phyloP scores from a whole-genome alignment of 2,329 filamentous ascomycete genomes.

The Biscogniauxia sp. region DNA sequence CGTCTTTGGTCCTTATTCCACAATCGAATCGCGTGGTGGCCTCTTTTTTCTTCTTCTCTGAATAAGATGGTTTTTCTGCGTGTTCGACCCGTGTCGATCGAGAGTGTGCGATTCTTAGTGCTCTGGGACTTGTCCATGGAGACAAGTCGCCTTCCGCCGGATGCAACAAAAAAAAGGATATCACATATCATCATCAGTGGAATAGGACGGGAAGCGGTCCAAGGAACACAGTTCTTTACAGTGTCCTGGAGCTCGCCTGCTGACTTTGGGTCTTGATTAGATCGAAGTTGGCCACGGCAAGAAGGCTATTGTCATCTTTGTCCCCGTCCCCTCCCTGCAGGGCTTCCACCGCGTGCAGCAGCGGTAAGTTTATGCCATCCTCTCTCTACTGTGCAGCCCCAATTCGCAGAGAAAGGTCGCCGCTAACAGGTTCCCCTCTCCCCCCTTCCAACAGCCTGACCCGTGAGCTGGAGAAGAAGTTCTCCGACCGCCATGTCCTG shows the following conservation, averaged over 20 bases:
- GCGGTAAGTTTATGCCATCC: conserved; percentile 68
- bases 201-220: conserved; percentile 76
- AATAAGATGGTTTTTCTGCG: background rate
- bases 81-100: conserved; percentile 9
- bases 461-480: conserved; percentile 99
- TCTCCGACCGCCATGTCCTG: conserved; percentile 99
- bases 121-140: conserved; percentile 14
- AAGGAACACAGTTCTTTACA: conserved; percentile 48
- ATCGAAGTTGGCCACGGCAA: conserved; percentile 99
- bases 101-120: conserved; percentile 20
- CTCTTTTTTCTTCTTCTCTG: background rate
- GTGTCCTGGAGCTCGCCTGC: conserved; percentile 72
- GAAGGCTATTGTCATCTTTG: conserved; percentile 99
- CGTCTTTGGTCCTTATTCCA: conserved; percentile 30
- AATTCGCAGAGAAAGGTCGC: background rate
- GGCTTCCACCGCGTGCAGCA: conserved; percentile 99
- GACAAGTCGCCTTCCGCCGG: conserved; percentile 20
- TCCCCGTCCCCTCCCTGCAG: conserved; percentile 96
- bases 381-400: background rate
- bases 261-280: conserved; percentile 71
- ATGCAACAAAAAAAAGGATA: conserved; percentile 18
- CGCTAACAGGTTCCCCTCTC: conserved; percentile 22
- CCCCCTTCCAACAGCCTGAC: conserved; percentile 66
- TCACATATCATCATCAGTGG: conserved; percentile 39
- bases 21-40: conserved; percentile 7